Percentiles rank a stretch among this genome's conserved stretches.
Conservation (phyloP, 169 alveolate genomes). For the Babesia ovis region DNA sequence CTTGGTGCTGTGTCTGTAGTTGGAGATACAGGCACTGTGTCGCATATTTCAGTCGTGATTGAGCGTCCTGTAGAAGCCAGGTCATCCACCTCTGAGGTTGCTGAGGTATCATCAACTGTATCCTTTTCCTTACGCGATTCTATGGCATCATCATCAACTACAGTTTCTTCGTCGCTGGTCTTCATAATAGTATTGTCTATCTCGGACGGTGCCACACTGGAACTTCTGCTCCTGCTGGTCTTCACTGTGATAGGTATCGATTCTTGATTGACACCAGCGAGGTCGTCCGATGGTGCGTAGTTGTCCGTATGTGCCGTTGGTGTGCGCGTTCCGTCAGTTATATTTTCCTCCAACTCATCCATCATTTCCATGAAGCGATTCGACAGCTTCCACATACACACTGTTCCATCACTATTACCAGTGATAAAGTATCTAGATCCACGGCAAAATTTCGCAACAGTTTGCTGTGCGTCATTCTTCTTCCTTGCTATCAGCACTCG, state of each 20-base stretch:
- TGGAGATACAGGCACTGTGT: not conserved
- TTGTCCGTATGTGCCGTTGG: conserved; percentile 19
- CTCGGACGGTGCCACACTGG: not conserved
- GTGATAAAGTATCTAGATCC: conserved; percentile 64
- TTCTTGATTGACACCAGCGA: not conserved
- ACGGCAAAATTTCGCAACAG: conserved; percentile 43
- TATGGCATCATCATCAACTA: not conserved
- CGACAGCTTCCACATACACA: conserved; percentile 71
- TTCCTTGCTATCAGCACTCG: conserved; percentile 58
- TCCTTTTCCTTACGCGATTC: not conserved
- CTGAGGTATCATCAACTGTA: not conserved
- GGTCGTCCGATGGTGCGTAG: conserved; percentile 2
- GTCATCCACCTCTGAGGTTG: not conserved
- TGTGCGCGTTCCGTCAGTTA: conserved; percentile 2
- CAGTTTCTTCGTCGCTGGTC: not conserved
- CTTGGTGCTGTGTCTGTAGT: not conserved
- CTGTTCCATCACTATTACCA: conserved; percentile 71
- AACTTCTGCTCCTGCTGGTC: not conserved
- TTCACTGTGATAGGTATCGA: not conserved
- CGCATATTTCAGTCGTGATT: not conserved
- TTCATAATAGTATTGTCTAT: not conserved
- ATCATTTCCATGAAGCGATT: conserved; percentile 24
- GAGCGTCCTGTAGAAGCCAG: not conserved
- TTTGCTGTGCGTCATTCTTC: conserved; percentile 67
- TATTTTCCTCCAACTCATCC: conserved; percentile 1